Evolutionary conservation across 129 eudicot genomes (phyloP), one percentile per base, ranked within the genome.

Genomic region (Flaveria sonorensis): DNA sequence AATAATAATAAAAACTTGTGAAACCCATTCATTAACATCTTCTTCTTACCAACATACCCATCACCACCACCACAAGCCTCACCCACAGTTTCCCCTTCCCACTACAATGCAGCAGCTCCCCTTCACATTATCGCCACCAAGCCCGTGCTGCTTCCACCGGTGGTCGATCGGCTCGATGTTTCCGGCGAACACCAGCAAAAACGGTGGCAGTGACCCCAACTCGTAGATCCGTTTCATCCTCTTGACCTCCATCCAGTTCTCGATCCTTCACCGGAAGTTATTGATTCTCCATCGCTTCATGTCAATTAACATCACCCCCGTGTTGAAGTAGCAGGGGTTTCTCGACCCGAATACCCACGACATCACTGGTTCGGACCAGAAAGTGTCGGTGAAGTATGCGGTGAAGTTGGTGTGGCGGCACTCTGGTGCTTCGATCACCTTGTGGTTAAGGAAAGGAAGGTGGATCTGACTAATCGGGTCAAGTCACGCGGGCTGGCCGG

Each of bases 81-180:
- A n/a, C n/a, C n/a, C n/a, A n/a, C n/a, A n/a, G n/a, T n/a, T n/a
- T n/a, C 65, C 78, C 85, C 82, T n/a, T n/a, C n/a, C n/a, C n/a
- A n/a, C n/a, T n/a, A n/a, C n/a, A n/a, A n/a, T n/a, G n/a, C n/a
- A n/a, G n/a, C 23, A 92, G 45, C 83, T 63, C 19, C 97, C 97
- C 23, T 85, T 81, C 30, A 75, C 51, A 10, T 75, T 75, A 32
- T 74, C 78, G 7, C 78, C 78, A 39, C 78, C 78, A 6, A 74
- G 70, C 59, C 94, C 97, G 62, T 91, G 97, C n/a, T 91, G 97
- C 70, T 91, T 91, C 97, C 97, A 91, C 73, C 94, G 68, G 56
- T 91, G 94, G 68, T 87, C 97, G 3, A 91, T 87, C 53, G 71
- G 59, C 24, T 86, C 92, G 0, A 91, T 94, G 11, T 85, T 73